Evolutionary conservation across 2,329 filamentous ascomycete species (phyloP), one percentile per base, ranked within the genome.

Genomic region (Domatiomyces globalis): DNA sequence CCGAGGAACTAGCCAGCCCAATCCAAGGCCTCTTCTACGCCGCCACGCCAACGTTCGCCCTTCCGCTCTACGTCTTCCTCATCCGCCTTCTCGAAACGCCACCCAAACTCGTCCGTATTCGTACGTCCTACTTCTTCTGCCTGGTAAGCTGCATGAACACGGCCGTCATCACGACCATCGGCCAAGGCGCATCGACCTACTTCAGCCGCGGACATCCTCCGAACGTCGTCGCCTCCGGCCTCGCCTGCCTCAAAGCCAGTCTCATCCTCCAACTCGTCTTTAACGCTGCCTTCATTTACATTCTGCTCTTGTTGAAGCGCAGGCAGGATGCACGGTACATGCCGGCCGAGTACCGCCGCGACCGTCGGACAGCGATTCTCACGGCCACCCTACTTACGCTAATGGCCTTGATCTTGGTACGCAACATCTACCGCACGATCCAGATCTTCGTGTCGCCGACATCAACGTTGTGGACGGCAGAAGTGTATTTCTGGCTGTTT

Each of bases 401-500:
- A 12, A 43, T 47, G 43, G 36, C 20, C 9, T 27, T 54, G 29
- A 33, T 54, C 7, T 25, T 29, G 43, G 43, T 54, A 19, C 49
- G 49, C 45, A 54, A 54, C 36, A 19, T 49, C 8, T 54, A 51
- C 29, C 52, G 55, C 15, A 55, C 55, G 7, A 42, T 56, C 7
- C 55, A 56, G 55, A 50, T 55, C 29, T 56, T 56, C 27, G 49
- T 33, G 17, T 39, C 55, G 6, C 49, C 55, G 7, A 18, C 27
- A 9, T 55, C 53, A 4, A 22, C 17, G 5, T 9, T 53, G 17
- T 56, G 55, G 55, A 51, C 42, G 2, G 9, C 43, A 2, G 55
- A 56, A 20, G 55, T 33, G 15, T 55, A 50, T 25, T 55, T 54
- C 42, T 56, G 55, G 53, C 50, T 56, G 9, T 55, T 56, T 45